These are phyloP conservation scores for Phytopythium helicoides DNA, from an alignment of 352 stramenopile species.

Conservation along the genomic window DNA sequence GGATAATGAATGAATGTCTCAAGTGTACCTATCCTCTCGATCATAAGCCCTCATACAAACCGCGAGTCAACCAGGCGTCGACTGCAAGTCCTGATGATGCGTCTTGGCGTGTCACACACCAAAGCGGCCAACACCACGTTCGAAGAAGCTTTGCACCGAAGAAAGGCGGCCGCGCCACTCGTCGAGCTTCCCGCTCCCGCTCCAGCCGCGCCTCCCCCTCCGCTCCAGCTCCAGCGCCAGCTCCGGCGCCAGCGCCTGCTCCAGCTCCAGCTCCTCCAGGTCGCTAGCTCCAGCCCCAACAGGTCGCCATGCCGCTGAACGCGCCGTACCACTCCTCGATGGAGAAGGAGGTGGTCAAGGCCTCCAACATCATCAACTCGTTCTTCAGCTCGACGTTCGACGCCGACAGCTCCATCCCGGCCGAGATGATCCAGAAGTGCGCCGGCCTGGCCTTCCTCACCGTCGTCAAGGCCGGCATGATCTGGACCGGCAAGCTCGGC, in stretches of 20 bases:
- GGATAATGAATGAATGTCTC: too few relatives aligned
- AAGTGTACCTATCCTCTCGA: too few relatives aligned
- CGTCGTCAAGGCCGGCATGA: constrained; percentile 81
- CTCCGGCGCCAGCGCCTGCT: not conserved
- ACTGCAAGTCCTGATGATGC: too few relatives aligned
- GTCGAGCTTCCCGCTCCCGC: too few relatives aligned
- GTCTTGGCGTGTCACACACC: constrained; percentile 9
- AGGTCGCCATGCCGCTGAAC: constrained; percentile 69
- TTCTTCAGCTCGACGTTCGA: constrained; percentile 78
- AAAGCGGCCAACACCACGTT: too few relatives aligned
- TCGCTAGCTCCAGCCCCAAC: not conserved
- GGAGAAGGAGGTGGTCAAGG: constrained; percentile 86
- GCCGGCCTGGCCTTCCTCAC: constrained; percentile 81
- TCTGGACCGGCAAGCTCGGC: constrained; percentile 83
- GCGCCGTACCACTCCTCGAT: constrained; percentile 85
- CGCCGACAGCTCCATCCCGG: constrained; percentile 74
- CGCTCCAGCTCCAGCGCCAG: too few relatives aligned
- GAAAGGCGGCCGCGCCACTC: too few relatives aligned
- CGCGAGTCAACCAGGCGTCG: too few relatives aligned
- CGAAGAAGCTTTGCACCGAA: constrained; percentile 1
- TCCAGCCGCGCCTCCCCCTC: too few relatives aligned
- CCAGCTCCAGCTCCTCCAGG: not conserved
- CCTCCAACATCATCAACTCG: constrained; percentile 77
- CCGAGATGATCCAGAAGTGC: constrained; percentile 78
- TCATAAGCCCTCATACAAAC: too few relatives aligned